These are phyloP conservation scores for Suillus lakei DNA, from an alignment of 768 basidiomycete genomes.

Conservation along the genomic window DNA sequence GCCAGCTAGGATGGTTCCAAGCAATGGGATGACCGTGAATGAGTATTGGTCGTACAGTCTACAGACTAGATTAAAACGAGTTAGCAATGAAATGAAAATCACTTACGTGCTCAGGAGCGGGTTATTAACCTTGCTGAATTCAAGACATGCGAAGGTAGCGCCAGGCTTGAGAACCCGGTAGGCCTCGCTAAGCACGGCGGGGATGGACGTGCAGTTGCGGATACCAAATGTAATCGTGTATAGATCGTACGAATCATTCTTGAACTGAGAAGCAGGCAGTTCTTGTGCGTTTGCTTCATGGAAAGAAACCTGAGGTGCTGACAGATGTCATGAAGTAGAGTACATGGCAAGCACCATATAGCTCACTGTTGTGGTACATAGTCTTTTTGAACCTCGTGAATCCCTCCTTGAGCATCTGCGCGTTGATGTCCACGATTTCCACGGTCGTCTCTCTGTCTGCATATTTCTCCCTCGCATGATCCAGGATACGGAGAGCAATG, in stretches of 20 bases:
- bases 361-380: constrained; percentile 96
- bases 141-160: constrained; percentile 92
- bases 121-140: constrained; percentile 93
- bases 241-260: constrained; percentile 85
- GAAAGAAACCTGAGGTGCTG: constrained; percentile 93
- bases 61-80: constrained; percentile 14
- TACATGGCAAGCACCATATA: constrained; percentile 2
- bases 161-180: constrained; percentile 95
- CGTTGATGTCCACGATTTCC: constrained; percentile 92
- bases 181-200: constrained; percentile 86
- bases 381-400: constrained; percentile 91
- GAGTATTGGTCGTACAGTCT: constrained; percentile 96
- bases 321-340: constrained; percentile 9
- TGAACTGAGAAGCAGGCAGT: constrained; percentile 68
- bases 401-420: constrained; percentile 94
- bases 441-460: constrained; percentile 90
- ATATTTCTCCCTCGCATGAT: constrained; percentile 87
- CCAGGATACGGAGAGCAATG: constrained; percentile 92
- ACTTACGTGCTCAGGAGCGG: constrained; percentile 86
- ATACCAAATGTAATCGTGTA: constrained; percentile 99
- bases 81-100: neutral
- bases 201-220: constrained; percentile 93
- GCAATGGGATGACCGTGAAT: constrained; percentile 90
- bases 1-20: constrained; percentile 96
- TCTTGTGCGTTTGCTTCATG: constrained; percentile 92